A percentile compares a stretch with the other conserved stretches of the same genome.
Evolutionary conservation across 2,329 filamentous ascomycete species (phyloP).

Genomic region (Colletotrichum tabaci): DNA sequence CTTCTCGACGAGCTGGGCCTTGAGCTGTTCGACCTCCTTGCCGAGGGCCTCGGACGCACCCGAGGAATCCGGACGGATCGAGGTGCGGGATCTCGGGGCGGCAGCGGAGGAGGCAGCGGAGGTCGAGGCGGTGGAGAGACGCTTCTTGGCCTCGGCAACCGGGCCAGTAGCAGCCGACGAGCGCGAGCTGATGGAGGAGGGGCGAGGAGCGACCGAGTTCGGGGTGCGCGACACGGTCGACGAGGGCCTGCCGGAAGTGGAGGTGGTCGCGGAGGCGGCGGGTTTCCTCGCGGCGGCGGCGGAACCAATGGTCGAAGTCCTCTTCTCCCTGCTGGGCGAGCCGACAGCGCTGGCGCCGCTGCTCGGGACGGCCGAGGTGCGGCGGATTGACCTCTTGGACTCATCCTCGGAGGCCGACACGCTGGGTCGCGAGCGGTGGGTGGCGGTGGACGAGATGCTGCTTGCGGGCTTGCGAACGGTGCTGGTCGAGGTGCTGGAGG

Average conservation of each 20-base stretch:
- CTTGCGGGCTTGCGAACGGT: conserved; percentile 51
- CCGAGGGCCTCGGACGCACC: conserved; percentile 58
- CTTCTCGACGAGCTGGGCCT: conserved; percentile 70
- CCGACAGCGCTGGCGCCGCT: conserved; percentile 53
- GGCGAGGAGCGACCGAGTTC: conserved; percentile 43
- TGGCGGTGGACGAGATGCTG: conserved; percentile 54
- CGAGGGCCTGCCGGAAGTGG: conserved; percentile 33
- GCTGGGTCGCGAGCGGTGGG: conserved; percentile 63
- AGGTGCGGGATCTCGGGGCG: conserved; percentile 59
- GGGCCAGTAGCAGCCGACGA: conserved; percentile 53
- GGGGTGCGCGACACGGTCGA: conserved; percentile 37
- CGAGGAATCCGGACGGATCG: conserved; percentile 52
- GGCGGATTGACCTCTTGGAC: conserved; percentile 60
- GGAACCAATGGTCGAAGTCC: conserved; percentile 51
- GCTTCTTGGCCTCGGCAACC: conserved; percentile 68
- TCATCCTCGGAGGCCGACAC: conserved; percentile 67
- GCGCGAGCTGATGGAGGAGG: conserved; percentile 48
- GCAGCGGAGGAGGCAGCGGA: conserved; percentile 55
- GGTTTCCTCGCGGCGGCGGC: conserved; percentile 52
- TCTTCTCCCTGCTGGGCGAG: conserved; percentile 50
- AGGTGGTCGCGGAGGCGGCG: conserved; percentile 44
- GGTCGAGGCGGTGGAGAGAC: conserved; percentile 66
- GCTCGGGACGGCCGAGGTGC: conserved; percentile 60
- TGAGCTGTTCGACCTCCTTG: conserved; percentile 74
- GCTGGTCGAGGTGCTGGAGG: conserved; percentile 51